These are phyloP conservation scores for Nakazawaea pomicola DNA, from an alignment of 805 yeast species.

Conservation along the genomic window DNA sequence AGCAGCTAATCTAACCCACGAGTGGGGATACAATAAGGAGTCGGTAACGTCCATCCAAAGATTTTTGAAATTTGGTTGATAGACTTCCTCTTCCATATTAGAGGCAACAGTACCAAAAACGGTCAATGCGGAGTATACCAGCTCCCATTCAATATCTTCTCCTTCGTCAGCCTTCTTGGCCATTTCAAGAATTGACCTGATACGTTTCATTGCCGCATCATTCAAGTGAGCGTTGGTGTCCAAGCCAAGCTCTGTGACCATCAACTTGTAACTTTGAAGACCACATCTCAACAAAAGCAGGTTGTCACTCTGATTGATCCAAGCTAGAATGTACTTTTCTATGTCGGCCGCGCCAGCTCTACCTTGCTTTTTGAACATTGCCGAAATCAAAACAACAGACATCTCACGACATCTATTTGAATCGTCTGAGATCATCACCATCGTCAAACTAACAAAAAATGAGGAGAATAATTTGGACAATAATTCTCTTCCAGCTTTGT, in stretches of 20 bases:
- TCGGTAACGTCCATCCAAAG: conserved; percentile 51
- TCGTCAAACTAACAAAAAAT: conserved; percentile 77
- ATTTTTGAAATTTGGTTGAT: conserved; percentile 24
- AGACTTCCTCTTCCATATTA: conserved; percentile 28
- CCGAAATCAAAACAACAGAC: conserved; percentile 59
- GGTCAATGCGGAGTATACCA: conserved; percentile 61
- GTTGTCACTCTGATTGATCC: conserved; percentile 59
- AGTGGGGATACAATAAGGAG: conserved; percentile 74
- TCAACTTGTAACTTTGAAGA: conserved; percentile 64
- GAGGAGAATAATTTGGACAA: conserved; percentile 61
- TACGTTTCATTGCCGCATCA: conserved; percentile 24
- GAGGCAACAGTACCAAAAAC: conserved; percentile 41
- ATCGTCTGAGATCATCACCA: conserved; percentile 74
- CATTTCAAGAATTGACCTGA: conserved; percentile 20
- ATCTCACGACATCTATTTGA: conserved; percentile 76
- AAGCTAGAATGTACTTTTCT: conserved; percentile 43
- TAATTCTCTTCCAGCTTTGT: conserved; percentile 57
- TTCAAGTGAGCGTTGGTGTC: conserved; percentile 36
- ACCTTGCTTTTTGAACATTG: conserved; percentile 45
- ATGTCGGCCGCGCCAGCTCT: conserved; percentile 29
- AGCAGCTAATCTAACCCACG: conserved; percentile 80
- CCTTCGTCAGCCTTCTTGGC: conserved; percentile 32
- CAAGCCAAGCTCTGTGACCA: conserved; percentile 41
- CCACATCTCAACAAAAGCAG: conserved; percentile 63
- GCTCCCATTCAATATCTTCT: conserved; percentile 64